These are phyloP conservation scores for Phytophthora nicotianae DNA, from an alignment of 352 stramenopile species.

Conservation along the genomic window DNA sequence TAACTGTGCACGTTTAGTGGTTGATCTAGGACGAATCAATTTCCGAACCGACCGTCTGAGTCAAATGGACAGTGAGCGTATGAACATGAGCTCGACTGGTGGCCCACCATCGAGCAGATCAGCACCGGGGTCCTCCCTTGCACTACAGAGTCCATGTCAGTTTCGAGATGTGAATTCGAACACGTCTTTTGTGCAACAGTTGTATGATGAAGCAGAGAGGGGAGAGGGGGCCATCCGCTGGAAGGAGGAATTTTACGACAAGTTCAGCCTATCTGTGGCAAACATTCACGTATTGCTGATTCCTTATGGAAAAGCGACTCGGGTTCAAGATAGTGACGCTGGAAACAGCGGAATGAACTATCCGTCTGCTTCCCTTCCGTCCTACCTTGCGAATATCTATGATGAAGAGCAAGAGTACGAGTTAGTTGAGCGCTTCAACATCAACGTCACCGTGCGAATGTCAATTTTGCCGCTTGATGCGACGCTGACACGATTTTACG, in stretches of 20 bases:
- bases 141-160: constrained; percentile 46
- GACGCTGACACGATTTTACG: constrained; percentile 81
- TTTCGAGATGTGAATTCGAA: constrained; percentile 43
- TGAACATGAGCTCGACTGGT: constrained; percentile 39
- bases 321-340: constrained; percentile 25
- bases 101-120: constrained; percentile 35
- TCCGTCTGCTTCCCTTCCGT: constrained; percentile 47
- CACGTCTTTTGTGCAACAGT: constrained; percentile 84
- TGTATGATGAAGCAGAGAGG: constrained; percentile 87
- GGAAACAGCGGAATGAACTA: constrained; percentile 32
- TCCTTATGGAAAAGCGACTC: constrained; percentile 62
- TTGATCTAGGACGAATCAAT: constrained; percentile 86
- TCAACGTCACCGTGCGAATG: constrained; percentile 85
- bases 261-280: constrained; percentile 83
- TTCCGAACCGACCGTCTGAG: constrained; percentile 85
- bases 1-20: constrained; percentile 75
- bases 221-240: constrained; percentile 85
- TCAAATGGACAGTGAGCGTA: constrained; percentile 67
- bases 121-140: constrained; percentile 44
- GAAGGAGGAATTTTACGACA: constrained; percentile 93
- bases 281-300: constrained; percentile 87
- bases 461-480: constrained; percentile 86
- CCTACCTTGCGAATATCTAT: constrained; percentile 47
- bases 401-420: constrained; percentile 74
- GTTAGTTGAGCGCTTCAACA: constrained; percentile 85